These are phyloP conservation scores for Starmerella sp. DNA, from an alignment of 805 yeast genomes.

Conservation along the genomic window DNA sequence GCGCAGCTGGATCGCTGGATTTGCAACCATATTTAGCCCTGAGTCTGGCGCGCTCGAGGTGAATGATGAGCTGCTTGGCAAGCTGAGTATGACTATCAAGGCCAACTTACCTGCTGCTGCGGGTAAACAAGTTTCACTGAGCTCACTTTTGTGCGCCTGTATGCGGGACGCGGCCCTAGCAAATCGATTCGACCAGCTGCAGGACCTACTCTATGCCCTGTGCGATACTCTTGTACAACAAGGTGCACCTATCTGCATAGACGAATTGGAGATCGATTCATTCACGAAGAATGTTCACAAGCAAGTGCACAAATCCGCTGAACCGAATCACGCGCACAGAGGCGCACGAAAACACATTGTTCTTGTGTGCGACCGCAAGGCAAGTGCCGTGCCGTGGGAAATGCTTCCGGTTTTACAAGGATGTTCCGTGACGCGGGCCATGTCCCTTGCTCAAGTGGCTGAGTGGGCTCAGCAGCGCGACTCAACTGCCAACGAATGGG, in stretches of 20 bases:
- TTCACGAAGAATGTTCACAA: slow-evolving; percentile 43
- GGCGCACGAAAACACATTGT: slow-evolving; percentile 42
- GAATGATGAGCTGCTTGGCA: slow-evolving; percentile 29
- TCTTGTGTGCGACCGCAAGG: slow-evolving; percentile 53
- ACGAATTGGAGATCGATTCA: slow-evolving; percentile 50
- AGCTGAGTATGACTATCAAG: not conserved
- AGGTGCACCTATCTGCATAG: slow-evolving; percentile 56
- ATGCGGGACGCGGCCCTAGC: not conserved
- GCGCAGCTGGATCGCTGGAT: slow-evolving; percentile 65
- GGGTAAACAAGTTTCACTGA: not conserved
- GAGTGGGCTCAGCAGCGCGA: slow-evolving; percentile 6
- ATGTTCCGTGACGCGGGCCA: slow-evolving; percentile 16
- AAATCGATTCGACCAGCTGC: slow-evolving; percentile 37
- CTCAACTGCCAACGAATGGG: not conserved
- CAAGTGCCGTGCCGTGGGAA: slow-evolving; percentile 86
- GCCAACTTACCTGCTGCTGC: slow-evolving; percentile 35
- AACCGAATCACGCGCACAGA: not conserved
- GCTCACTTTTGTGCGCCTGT: not conserved
- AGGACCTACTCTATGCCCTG: slow-evolving; percentile 31
- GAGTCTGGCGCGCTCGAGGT: slow-evolving; percentile 26
- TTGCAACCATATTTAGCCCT: slow-evolving; percentile 48
- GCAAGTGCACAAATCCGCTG: slow-evolving; percentile 31
- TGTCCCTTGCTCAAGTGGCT: slow-evolving; percentile 33
- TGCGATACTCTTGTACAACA: slow-evolving; percentile 42
- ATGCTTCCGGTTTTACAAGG: slow-evolving; percentile 37